Percentiles rank a stretch among this genome's conserved stretches.
Conservation (phyloP, 306 rosid species). For the Sicyos edulis region DNA sequence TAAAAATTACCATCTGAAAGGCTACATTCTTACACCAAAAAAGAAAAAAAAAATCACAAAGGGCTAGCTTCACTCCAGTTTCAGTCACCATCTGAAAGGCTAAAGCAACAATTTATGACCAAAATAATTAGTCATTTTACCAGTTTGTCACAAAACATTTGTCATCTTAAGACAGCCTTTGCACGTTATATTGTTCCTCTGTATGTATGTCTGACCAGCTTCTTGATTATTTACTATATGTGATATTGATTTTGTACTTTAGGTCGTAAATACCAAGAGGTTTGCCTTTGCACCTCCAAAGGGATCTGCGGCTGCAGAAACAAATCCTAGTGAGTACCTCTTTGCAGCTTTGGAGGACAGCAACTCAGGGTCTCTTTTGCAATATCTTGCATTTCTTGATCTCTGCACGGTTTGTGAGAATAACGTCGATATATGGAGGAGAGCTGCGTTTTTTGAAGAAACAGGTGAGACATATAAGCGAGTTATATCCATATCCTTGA, state of each 20-base stretch:
- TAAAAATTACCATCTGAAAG: background rate
- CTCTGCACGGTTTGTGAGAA: constrained; percentile 90
- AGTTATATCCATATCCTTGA: constrained; percentile 68
- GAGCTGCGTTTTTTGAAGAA: constrained; percentile 98
- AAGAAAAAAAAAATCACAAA: background rate
- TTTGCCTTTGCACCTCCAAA: constrained; percentile 80
- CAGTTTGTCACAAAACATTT: background rate
- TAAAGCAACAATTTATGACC: background rate
- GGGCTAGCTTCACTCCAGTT: background rate
- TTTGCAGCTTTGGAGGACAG: constrained; percentile 92
- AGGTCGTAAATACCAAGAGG: constrained; percentile 90
- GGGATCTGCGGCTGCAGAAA: constrained; percentile 98
- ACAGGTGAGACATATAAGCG: constrained; percentile 85
- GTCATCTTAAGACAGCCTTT: background rate
- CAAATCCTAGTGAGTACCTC: constrained; percentile 89
- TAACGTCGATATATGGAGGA: constrained; percentile 83
- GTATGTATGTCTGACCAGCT: constrained; percentile 17
- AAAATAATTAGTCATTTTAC: background rate
- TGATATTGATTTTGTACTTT: constrained; percentile 25
- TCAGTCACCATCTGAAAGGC: no score
- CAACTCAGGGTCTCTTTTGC: constrained; percentile 66
- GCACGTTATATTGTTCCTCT: constrained; percentile 5
- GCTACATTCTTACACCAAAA: background rate
- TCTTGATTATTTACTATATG: constrained; percentile 15
- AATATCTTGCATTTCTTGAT: constrained; percentile 91